A percentile compares a stretch with the other conserved stretches of the same genome.
phyloP scores from a whole-genome alignment of 208 protist genomes.

The Angomonas ambiguus region DNA sequence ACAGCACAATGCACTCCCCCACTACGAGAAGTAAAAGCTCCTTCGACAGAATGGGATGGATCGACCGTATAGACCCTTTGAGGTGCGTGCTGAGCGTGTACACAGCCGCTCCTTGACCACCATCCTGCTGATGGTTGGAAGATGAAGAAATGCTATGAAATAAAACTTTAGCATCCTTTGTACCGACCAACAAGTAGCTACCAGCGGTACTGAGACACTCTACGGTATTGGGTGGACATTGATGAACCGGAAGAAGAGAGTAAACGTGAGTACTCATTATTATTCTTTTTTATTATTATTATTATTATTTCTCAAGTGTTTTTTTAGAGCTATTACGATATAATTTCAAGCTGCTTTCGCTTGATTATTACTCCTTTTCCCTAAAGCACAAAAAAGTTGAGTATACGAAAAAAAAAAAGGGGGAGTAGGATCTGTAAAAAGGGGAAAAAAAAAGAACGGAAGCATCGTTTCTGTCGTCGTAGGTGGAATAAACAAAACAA shows the following conservation, averaged over 20 bases:
- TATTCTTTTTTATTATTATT: neutral
- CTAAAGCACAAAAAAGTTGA: neutral
- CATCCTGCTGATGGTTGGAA: neutral
- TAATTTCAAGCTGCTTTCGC: too few relatives aligned
- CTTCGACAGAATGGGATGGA: neutral
- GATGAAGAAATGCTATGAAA: conserved; percentile 41
- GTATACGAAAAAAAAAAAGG: neutral
- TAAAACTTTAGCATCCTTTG: conserved; percentile 43
- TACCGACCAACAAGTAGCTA: conserved; percentile 56
- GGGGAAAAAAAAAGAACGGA: neutral
- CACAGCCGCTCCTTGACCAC: conserved; percentile 11
- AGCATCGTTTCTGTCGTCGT: too few relatives aligned
- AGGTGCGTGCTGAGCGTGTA: conserved; percentile 20
- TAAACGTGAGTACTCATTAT: conserved; percentile 14
- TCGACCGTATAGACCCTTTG: conserved; percentile 20
- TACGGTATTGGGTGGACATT: conserved; percentile 24
- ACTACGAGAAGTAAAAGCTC: neutral
- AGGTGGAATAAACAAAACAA: too few relatives aligned
- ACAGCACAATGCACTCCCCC: neutral
- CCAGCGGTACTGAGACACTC: conserved; percentile 36
- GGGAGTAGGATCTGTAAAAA: neutral
- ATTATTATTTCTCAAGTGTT: neutral
- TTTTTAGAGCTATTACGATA: too few relatives aligned
- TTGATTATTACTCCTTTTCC: neutral
- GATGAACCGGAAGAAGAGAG: conserved; percentile 13